Evolutionary conservation across 2,329 filamentous ascomycete species (phyloP).

Genomic region (Metarhizium sp.): DNA sequence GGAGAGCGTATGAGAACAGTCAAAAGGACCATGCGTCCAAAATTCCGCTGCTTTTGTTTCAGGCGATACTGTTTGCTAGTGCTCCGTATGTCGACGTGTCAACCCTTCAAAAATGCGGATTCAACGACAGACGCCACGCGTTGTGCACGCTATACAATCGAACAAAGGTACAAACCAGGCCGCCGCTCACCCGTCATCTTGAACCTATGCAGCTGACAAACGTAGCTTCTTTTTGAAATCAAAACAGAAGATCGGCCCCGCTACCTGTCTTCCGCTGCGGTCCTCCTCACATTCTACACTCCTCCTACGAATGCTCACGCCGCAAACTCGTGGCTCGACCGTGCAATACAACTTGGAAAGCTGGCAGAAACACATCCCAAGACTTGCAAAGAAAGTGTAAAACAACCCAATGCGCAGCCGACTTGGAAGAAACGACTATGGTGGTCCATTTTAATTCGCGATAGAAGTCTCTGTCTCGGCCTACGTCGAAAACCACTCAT

Average conservation of each 20-base stretch:
- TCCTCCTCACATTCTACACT: neutral
- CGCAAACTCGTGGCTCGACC: neutral
- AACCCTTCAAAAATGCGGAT: neutral
- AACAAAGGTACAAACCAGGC: neutral
- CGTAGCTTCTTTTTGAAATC: neutral
- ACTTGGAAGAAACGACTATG: neutral
- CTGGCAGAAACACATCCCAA: neutral
- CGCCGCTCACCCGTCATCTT: neutral
- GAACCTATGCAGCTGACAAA: neutral
- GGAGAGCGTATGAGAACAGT: neutral
- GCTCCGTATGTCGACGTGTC: neutral
- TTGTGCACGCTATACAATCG: neutral
- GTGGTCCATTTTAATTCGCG: conserved; percentile 1
- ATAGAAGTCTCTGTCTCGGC: neutral
- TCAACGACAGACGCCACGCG: neutral
- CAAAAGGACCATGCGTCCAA: neutral
- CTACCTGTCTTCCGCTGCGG: neutral
- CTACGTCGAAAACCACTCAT: neutral
- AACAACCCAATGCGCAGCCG: neutral
- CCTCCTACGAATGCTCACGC: neutral
- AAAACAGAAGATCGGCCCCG: neutral
- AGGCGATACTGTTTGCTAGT: neutral
- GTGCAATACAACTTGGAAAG: neutral
- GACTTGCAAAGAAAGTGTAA: neutral
- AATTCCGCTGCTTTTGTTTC: neutral